These are phyloP conservation scores for Takashimella koratensis DNA, from an alignment of 1,284 basidiomycete species.

Conservation along the genomic window DNA sequence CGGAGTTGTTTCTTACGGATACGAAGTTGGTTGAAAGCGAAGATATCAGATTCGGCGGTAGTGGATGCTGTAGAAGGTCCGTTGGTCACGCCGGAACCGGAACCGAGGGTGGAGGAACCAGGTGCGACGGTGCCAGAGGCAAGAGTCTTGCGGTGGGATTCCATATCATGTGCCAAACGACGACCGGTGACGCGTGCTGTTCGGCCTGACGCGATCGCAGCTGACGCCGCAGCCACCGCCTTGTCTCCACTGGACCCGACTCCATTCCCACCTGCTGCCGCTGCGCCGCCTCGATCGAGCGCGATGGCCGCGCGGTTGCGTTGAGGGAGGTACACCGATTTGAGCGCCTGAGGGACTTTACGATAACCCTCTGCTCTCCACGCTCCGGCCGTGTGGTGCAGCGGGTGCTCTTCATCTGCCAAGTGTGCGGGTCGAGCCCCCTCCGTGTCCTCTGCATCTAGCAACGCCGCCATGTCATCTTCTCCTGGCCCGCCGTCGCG, in stretches of 20 bases:
- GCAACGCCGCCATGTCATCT: slow-evolving; percentile 17
- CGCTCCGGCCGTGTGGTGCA: slow-evolving; percentile 31
- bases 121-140: slow-evolving; percentile 42
- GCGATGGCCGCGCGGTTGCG: slow-evolving; percentile 56
- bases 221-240: slow-evolving; percentile 18
- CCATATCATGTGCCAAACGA: slow-evolving; percentile 85
- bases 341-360: slow-evolving; percentile 87
- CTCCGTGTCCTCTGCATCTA: slow-evolving; percentile 20
- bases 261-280: slow-evolving; percentile 23
- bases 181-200: slow-evolving; percentile 94
- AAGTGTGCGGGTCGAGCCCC: slow-evolving; percentile 10
- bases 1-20: slow-evolving; percentile 96
- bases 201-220: slow-evolving; percentile 67
- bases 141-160: slow-evolving; percentile 72
- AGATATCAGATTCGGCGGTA: slow-evolving; percentile 53
- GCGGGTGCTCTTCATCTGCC: slow-evolving; percentile 28
- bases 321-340: slow-evolving; percentile 72
- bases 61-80: slow-evolving; percentile 5
- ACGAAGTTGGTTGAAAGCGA: slow-evolving; percentile 98
- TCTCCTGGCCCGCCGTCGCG: slow-evolving; percentile 42
- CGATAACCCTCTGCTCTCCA: slow-evolving; percentile 87
- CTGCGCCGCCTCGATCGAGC: slow-evolving; percentile 30
- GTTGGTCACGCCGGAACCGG: neutral
- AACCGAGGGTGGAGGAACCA: neutral
- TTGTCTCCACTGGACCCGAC: slow-evolving; percentile 40